These are phyloP conservation scores for Aspergillus cristatus DNA, from an alignment of 495 filamentous ascomycete genomes.

Conservation along the genomic window DNA sequence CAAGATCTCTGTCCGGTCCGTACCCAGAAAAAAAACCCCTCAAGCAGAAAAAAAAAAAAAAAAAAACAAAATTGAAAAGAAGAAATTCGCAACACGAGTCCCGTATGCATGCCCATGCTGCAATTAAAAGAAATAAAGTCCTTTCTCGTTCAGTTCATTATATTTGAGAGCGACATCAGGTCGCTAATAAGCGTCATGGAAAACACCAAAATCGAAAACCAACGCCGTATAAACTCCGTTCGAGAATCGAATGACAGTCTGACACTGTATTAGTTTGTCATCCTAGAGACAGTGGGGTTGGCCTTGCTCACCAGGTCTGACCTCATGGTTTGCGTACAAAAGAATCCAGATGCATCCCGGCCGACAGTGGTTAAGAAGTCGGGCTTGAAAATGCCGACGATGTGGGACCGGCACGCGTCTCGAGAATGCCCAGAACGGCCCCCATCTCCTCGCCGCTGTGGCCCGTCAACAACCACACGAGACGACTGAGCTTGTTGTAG, in stretches of 20 bases:
- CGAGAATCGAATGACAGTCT: no score
- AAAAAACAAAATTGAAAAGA: not conserved
- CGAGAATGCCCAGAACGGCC: slow-evolving; percentile 22
- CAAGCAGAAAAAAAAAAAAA: not conserved
- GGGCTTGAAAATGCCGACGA: slow-evolving; percentile 7
- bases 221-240: no score
- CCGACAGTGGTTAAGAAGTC: no score
- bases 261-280: no score
- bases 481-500: slow-evolving; percentile 26
- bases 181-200: slow-evolving; percentile 5
- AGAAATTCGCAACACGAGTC: no score
- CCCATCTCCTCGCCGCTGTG: slow-evolving; percentile 25
- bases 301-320: no score
- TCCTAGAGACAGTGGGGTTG: no score
- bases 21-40: not conserved
- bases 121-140: not conserved
- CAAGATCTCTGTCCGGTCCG: not conserved
- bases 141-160: slow-evolving; percentile 16
- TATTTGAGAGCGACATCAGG: not conserved
- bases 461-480: slow-evolving; percentile 35
- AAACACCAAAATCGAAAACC: slow-evolving; percentile 11
- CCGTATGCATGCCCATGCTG: no score
- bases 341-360: no score
- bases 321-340: not conserved
- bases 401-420: slow-evolving; percentile 13